Base-by-base conservation (phyloP, 1,284 basidiomycete genomes). In the Psilocybe mexicana region DNA sequence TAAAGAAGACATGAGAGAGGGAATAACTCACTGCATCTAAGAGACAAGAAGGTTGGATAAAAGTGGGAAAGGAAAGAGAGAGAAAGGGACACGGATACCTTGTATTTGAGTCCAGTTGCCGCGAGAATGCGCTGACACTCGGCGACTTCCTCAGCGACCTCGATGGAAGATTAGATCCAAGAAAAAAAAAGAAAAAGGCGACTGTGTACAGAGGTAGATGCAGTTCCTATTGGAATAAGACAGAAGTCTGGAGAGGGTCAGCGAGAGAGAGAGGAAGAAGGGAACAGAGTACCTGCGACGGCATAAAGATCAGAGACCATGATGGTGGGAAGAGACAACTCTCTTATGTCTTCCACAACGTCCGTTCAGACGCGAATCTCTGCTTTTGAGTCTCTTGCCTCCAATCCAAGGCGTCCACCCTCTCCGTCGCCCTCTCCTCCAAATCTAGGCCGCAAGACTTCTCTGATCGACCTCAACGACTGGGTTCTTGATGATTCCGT, bases 71-170 rank as follows among this genome's bases (percentile, higher is more conserved):
- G 43, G 49, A 42, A 28, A 33, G 46, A 49, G 33, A n/a, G 35
- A 47, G 38, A n/a, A 26, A 11, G 30, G 44, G 38, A 60, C 61
- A 54, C 18, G 18, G 18, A 18, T 53, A 91, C 92, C 78, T 90
- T 88, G 74, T 88, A 94, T 55, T 83, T 85, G 49, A 97, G 75
- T 1, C 94, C 93, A 4, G 87, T 87, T 68, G 87, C 87, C 67
- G 92, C 86, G 36, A 97, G 83, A 3, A 96, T 80, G 30, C 87
- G 78, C 50, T 92, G 90, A 63, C 92, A 94, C 70, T 92, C 81
- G 38, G 88, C 88, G 57, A 92, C 82, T 65, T 90, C 83, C 68
- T 86, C 81, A 6, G 87, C 88, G 12, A 89, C 85, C 86, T 87
- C 48, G n/a, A 14, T 40, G 6, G n/a, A 35, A 58, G 46, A 45